These are phyloP conservation scores for Marasmius tenuissimus DNA, from an alignment of 1,284 basidiomycete genomes.

Conservation along the genomic window DNA sequence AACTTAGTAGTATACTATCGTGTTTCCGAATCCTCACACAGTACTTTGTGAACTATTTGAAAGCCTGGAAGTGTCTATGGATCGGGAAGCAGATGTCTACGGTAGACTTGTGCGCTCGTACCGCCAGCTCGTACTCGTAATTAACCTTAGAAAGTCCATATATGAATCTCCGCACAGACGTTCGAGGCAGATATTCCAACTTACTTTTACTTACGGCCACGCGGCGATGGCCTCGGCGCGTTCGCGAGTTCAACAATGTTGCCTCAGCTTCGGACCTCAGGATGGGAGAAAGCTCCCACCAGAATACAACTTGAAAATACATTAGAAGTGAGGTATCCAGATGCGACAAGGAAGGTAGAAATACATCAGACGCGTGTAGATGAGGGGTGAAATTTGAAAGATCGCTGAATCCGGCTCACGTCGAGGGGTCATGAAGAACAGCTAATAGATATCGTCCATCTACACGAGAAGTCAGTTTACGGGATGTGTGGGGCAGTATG, in stretches of 20 bases:
- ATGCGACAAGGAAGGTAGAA: neutral
- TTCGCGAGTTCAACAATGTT: neutral
- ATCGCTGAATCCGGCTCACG: slow-evolving; percentile 17
- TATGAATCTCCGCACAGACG: too few relatives aligned
- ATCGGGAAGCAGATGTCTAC: too few relatives aligned
- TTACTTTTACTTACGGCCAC: too few relatives aligned
- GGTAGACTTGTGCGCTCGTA: too few relatives aligned
- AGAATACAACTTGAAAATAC: neutral
- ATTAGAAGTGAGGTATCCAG: neutral
- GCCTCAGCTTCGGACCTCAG: neutral
- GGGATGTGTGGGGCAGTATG: neutral
- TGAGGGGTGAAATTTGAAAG: neutral
- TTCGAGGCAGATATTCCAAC: too few relatives aligned
- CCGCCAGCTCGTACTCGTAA: too few relatives aligned
- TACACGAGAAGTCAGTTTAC: slow-evolving; percentile 28
- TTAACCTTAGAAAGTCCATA: too few relatives aligned
- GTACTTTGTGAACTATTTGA: too few relatives aligned
- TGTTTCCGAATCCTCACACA: too few relatives aligned
- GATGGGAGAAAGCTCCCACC: neutral
- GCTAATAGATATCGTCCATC: slow-evolving; percentile 84
- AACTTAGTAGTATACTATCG: too few relatives aligned
- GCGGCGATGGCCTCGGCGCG: too few relatives aligned
- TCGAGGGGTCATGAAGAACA: slow-evolving; percentile 79
- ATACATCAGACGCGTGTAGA: neutral
- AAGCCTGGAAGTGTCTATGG: too few relatives aligned